Conservation (phyloP, 768 basidiomycete species). For the Leccinum variicolor region DNA sequence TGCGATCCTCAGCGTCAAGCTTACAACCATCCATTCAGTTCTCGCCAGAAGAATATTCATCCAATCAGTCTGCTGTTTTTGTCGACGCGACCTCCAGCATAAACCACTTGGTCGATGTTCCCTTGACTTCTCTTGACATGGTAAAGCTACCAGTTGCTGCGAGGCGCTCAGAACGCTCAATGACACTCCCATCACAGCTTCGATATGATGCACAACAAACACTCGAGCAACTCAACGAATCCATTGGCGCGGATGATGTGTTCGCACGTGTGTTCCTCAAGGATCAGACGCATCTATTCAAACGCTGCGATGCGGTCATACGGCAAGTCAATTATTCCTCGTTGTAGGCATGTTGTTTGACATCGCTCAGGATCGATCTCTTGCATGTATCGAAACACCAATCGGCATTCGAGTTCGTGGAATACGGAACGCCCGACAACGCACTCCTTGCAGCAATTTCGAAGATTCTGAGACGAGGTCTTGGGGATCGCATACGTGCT, state of each 20-base stretch:
- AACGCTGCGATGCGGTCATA: conserved; percentile 72
- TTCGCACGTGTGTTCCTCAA: conserved; percentile 73
- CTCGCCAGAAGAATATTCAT: conserved; percentile 51
- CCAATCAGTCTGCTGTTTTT: conserved; percentile 54
- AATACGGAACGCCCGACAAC: conserved; percentile 57
- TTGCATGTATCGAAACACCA: conserved; percentile 42
- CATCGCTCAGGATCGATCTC: conserved; percentile 43
- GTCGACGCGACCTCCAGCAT: conserved; percentile 75
- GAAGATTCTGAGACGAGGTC: conserved; percentile 54
- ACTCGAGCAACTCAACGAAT: conserved; percentile 56
- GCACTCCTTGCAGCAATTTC: conserved; percentile 54
- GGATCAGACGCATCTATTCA: conserved; percentile 59
- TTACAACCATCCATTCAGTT: conserved; percentile 42
- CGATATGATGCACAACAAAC: conserved; percentile 73
- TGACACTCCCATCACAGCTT: conserved; percentile 46
- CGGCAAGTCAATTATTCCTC: conserved; percentile 39
- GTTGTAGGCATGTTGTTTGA: conserved; percentile 1
- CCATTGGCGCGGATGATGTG: conserved; percentile 48
- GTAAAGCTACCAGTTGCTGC: conserved; percentile 37
- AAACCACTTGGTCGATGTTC: conserved; percentile 76
- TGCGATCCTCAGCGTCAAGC: not conserved
- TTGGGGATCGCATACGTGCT: conserved; percentile 69
- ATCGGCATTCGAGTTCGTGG: conserved; percentile 38
- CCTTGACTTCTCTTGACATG: conserved; percentile 73
- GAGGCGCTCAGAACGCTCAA: not conserved